A percentile compares a stretch with the other conserved stretches of the same genome.
phyloP scores from a whole-genome alignment of 495 filamentous ascomycete genomes.

The Aspergillus ellipticus region DNA sequence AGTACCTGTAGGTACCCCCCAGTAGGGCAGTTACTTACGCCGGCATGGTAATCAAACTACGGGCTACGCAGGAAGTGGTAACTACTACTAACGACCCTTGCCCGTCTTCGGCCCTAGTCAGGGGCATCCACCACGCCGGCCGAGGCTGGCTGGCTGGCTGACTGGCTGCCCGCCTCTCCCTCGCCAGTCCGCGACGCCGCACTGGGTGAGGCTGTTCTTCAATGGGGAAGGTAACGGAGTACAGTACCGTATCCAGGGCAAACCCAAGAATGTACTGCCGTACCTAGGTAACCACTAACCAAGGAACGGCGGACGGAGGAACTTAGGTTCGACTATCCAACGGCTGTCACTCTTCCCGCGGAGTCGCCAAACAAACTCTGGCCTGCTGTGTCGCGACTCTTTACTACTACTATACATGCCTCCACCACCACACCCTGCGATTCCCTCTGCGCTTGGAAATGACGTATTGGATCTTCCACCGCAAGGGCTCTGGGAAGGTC shows the following conservation, averaged over 20 bases:
- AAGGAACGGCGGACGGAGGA: no score
- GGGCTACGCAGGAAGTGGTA: no score
- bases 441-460: not conserved
- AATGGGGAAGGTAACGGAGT: not conserved
- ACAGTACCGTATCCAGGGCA: not conserved
- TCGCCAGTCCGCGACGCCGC: not conserved
- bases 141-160: not conserved
- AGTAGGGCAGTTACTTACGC: no score
- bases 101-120: slow-evolving; percentile 8
- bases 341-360: slow-evolving; percentile 1
- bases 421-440: not conserved
- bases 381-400: no score
- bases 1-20: not conserved
- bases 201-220: not conserved
- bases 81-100: no score
- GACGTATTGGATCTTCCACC: not conserved
- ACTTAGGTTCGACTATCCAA: not conserved
- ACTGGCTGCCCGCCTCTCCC: not conserved
- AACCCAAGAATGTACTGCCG: not conserved
- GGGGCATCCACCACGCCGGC: slow-evolving; percentile 9
- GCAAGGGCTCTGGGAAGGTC: not conserved
- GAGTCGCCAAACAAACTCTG: not conserved
- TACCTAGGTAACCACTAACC: not conserved
- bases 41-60: not conserved
- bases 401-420: not conserved